Evolutionary conservation across 2,329 filamentous ascomycete species (phyloP), one percentile per base, ranked within the genome.

Genomic region (Trichophyton equinum): DNA sequence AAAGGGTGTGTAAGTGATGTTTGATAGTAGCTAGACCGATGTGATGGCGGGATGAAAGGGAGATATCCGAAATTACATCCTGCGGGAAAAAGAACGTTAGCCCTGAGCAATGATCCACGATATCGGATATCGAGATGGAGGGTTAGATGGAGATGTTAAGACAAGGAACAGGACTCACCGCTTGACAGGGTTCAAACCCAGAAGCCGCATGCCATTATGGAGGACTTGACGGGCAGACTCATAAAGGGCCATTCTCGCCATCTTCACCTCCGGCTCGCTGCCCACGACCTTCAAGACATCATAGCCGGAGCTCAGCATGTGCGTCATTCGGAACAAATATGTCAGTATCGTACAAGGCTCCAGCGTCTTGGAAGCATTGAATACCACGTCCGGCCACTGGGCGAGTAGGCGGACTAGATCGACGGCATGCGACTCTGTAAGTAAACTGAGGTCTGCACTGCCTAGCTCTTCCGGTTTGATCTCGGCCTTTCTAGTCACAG

Each of bases 291-390:
- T 81, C 62, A 86, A 74, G 61, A 82, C 78, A 66, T 85, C 83
- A 70, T 86, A 85, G 65, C 81, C 81, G 18, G 79, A 82, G 69
- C 79, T 83, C 60, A 86, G 71, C 65, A 79, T 75, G 71, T 85
- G 83, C 15, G 82, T 81, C 80, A 86, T 84, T 73, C 82, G 82
- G 77, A 86, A 86, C 51, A 88, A 73, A 67, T 87, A 88, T 1
- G 79, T 82, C 30, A 87, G 74, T n/a, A 87, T 79, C 0, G 83
- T 85, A 1, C 83, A 79, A 0, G 85, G 84, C 67, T 88, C 85
- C n/a, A 85, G 79, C 0, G 82, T 85, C 74, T 82, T 85, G 70
- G 81, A 75, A 0, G 85, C 85, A 62, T 85, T 82, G 63, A 81
- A 68, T 44, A 85, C 79, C 1, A 84, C 80, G 62, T 88, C 85